phyloP scores from a whole-genome alignment of 768 basidiomycete species.

The Crucibulum laeve region DNA sequence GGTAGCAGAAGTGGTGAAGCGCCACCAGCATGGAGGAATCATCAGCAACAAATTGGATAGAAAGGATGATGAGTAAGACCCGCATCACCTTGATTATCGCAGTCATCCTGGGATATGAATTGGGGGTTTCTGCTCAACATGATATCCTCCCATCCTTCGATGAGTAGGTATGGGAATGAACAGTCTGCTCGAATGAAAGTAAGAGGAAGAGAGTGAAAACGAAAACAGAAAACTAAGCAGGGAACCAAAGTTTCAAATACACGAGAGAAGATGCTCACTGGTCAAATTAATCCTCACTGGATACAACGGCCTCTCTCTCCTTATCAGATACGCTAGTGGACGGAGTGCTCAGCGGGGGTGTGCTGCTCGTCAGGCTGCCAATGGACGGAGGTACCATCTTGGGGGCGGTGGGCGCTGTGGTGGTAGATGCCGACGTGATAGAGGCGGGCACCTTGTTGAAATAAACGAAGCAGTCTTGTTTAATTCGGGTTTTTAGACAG shows the following conservation, averaged over 20 bases:
- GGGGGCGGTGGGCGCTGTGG: slow-evolving; percentile 13
- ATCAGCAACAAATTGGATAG: slow-evolving; percentile 1
- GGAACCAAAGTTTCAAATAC: not conserved
- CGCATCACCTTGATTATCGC: too few relatives aligned
- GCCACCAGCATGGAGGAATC: too few relatives aligned
- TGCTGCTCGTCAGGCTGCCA: slow-evolving; percentile 11
- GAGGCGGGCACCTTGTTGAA: slow-evolving; percentile 18
- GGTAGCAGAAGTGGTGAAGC: too few relatives aligned
- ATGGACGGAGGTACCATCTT: too few relatives aligned
- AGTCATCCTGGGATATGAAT: too few relatives aligned
- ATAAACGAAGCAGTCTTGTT: too few relatives aligned
- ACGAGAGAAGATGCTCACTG: slow-evolving; percentile 45
- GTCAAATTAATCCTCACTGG: slow-evolving; percentile 81
- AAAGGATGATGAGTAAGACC: too few relatives aligned
- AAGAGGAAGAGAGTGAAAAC: slow-evolving; percentile 5
- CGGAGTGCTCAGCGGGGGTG: slow-evolving; percentile 1
- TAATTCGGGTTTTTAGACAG: too few relatives aligned
- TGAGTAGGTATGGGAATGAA: too few relatives aligned
- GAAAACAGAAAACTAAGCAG: slow-evolving; percentile 2
- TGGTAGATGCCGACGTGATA: slow-evolving; percentile 19
- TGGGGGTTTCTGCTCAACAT: too few relatives aligned
- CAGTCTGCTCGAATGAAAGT: too few relatives aligned
- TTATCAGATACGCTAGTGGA: slow-evolving; percentile 35
- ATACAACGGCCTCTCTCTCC: slow-evolving; percentile 73
- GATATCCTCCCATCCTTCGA: too few relatives aligned